Evolutionary conservation across 129 eudicot species (phyloP).

Genomic region (Flaveria brownii): DNA sequence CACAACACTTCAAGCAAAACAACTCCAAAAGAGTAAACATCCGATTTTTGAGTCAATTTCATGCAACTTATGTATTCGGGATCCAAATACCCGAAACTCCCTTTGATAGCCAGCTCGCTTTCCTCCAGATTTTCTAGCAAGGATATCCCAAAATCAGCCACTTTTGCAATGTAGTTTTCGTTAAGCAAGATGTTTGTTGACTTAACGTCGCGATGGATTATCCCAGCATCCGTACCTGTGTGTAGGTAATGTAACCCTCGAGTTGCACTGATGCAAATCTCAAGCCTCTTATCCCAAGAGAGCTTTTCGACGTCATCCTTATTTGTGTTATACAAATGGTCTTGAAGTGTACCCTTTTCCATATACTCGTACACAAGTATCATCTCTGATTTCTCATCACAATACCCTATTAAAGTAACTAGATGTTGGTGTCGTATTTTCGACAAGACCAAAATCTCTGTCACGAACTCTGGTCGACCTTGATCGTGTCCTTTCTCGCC

Average conservation of each 20-base stretch:
- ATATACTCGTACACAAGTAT: constrained; percentile 69
- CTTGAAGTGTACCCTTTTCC: constrained; percentile 66
- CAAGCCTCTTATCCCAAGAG: constrained; percentile 61
- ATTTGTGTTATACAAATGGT: constrained; percentile 45
- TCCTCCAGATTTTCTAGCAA: constrained; percentile 41
- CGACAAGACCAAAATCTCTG: constrained; percentile 57
- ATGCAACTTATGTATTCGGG: constrained; percentile 58
- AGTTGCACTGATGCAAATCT: constrained; percentile 61
- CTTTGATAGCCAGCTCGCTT: constrained; percentile 43
- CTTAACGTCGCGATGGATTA: constrained; percentile 75
- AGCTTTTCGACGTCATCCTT: constrained; percentile 23
- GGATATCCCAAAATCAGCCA: constrained; percentile 66
- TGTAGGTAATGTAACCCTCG: constrained; percentile 69
- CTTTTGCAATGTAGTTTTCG: constrained; percentile 53
- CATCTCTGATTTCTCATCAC: constrained; percentile 65
- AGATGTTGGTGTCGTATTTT: constrained; percentile 58
- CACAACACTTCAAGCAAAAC: constrained; percentile 68
- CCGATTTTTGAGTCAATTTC: constrained; percentile 59
- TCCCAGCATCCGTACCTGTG: constrained; percentile 47
- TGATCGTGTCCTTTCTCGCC: constrained; percentile 54
- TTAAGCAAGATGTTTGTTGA: constrained; percentile 73
- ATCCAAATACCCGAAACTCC: constrained; percentile 71
- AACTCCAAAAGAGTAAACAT: constrained; percentile 70
- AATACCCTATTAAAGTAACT: constrained; percentile 67
- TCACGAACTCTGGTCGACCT: constrained; percentile 60